Base-by-base conservation (phyloP, 495 filamentous ascomycete species). In the Rhypophila decipiens region DNA sequence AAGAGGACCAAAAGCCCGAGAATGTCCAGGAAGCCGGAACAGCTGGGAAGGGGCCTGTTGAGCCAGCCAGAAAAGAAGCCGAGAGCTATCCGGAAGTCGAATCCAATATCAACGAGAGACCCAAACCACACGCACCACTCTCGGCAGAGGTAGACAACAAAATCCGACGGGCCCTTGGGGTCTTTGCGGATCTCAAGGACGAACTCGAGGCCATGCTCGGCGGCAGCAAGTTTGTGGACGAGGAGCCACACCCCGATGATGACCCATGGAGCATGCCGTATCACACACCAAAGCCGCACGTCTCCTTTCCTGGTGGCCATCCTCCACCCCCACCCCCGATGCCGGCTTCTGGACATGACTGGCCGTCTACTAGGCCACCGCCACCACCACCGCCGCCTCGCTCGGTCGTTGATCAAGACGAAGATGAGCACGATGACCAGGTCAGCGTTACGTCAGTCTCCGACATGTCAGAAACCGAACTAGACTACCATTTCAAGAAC, bases 371-470 rank as follows among this genome's bases (percentile, higher is more conserved):
- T n/a, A n/a, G n/a, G n/a, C n/a, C n/a, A n/a, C n/a, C n/a, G n/a
- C n/a, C n/a, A n/a, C n/a, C n/a, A n/a, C 27, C 27, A 7, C 7
- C 7, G 7, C 7, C 7, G 7, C 27, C 27, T 31, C 27, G 27
- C 13, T 31, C 27, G 13, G 27, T 7, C 7, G 27, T 31, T 13
- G 7, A 7, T 13, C 13, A 31, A 20, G 22, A 35, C 38, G 21
- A 35, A 39, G 42, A 47, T 21, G n/a, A n/a, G n/a, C 40, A 54
- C 23, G 53, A 58, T 21, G 61, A 64, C 42, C 51, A 63, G 33
- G 57, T 40, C 42, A 61, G 58, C 42, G 21, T 67, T 39, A 67
- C 64, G 19, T 66, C 58, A 12, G 24, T 61, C 4, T 73, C 70
- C 1, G 63, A 66, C 5, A 48, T 66, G 22, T 67, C 66, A 12